Base-by-base conservation (phyloP, 225 moss, liverwort and hornwort species). In the Anthoceros angustus region DNA sequence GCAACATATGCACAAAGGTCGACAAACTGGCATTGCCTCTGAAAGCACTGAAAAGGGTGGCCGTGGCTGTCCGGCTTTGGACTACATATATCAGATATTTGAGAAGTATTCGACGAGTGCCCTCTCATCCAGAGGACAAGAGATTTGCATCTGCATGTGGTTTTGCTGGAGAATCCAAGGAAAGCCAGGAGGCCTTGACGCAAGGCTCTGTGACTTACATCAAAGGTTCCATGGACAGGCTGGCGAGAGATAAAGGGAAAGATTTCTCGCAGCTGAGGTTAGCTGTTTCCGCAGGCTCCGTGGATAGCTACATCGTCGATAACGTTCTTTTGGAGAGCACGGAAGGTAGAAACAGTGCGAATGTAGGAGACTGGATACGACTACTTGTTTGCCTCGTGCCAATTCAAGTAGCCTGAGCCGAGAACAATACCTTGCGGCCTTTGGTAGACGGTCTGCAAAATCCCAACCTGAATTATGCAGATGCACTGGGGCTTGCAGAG, bases 341-440 rank as follows among this genome's bases (percentile, higher is more conserved):
- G 5, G 45, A 2, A 46, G 45, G 16, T 11, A 16, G 45, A 42
- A 23, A 9, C 20, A 16, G 12, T 42, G 61, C 69, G 0, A 40
- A 0, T 3, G 68, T 75, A 72, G 81, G 86, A 0, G 42, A 20
- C 0, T 86, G 86, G 86, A 50, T 78, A n/a, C 75, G 67, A 10
- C 68, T 23, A 5, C 63, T 86, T 5, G 40, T 86, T 11, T 83
- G 86, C 48, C 32, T 86, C 0, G 86, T 86, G 0, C 86, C 86
- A 0, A 67, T 86, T 39, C 86, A 86, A 26, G 77, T 86, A 55
- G 79, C 84, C 40, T n/a, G 83, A 48, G 86, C 86, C 15, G 86
- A 86, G 48, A 80, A 83, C 5, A 86, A 86, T 48, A 64, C 46
- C 8, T 42, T 84, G 76, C 80, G 78, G 48, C 86, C 83, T 0